Conservation (phyloP, 2,329 filamentous ascomycete genomes). For the Pseudogymnoascus sp. region DNA sequence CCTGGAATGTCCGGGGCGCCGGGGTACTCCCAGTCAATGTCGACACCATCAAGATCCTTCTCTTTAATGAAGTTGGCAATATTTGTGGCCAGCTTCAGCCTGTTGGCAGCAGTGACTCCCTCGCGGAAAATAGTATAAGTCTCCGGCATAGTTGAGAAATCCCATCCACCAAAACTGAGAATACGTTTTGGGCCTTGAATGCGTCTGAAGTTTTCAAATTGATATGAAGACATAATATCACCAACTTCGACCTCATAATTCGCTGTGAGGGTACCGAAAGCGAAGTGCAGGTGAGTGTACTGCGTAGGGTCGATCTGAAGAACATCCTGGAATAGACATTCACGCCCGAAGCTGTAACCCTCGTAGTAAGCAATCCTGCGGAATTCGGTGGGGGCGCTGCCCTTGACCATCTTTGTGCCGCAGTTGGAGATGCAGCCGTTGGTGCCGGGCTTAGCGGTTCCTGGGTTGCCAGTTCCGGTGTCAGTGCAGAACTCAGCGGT, state of each 20-base stretch:
- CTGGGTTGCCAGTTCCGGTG: slow-evolving; percentile 30
- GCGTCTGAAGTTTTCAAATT: slow-evolving; percentile 32
- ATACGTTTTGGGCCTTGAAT: slow-evolving; percentile 34
- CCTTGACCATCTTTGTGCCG: slow-evolving; percentile 33
- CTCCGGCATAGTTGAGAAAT: slow-evolving; percentile 34
- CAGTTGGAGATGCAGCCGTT: slow-evolving; percentile 40
- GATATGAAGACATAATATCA: slow-evolving; percentile 20
- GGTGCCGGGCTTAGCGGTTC: slow-evolving; percentile 29
- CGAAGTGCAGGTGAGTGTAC: slow-evolving; percentile 33
- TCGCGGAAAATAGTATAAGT: slow-evolving; percentile 37
- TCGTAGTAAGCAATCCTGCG: slow-evolving; percentile 33
- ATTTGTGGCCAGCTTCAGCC: slow-evolving; percentile 30
- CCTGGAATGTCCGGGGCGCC: slow-evolving; percentile 24
- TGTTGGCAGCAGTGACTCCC: slow-evolving; percentile 31
- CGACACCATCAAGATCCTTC: slow-evolving; percentile 30
- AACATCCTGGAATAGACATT: slow-evolving; percentile 28
- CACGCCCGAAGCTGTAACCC: slow-evolving; percentile 27
- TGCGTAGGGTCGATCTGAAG: slow-evolving; percentile 19
- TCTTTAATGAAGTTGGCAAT: slow-evolving; percentile 32
- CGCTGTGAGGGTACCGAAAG: slow-evolving; percentile 31
- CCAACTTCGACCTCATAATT: slow-evolving; percentile 30
- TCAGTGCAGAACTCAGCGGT: slow-evolving; percentile 34
- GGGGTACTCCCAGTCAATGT: slow-evolving; percentile 33
- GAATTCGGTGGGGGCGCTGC: slow-evolving; percentile 21
- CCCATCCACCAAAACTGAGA: slow-evolving; percentile 42